phyloP scores from a whole-genome alignment of 306 rosid genomes.

The Castanea crenata region DNA sequence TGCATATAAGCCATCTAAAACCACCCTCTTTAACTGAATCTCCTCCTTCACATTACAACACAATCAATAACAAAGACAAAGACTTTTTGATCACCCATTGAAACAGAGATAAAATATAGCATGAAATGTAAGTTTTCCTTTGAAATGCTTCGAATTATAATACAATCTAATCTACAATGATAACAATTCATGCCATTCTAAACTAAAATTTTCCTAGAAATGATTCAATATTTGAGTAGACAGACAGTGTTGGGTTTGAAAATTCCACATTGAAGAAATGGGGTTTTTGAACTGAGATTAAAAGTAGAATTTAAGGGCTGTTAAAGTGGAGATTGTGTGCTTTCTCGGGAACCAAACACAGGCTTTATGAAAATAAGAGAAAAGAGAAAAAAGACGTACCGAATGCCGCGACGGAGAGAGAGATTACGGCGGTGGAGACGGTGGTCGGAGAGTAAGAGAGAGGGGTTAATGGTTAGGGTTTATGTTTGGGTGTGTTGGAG shows the following conservation, averaged over 20 bases:
- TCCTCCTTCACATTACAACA: neutral
- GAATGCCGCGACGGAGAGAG: neutral
- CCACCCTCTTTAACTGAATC: neutral
- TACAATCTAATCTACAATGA: neutral
- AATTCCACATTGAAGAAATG: too few species aligned
- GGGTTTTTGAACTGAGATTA: too few species aligned
- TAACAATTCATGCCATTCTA: neutral
- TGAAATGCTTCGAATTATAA: neutral
- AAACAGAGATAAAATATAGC: neutral
- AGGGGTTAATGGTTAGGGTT: neutral
- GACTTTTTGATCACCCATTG: too few species aligned
- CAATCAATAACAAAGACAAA: neutral
- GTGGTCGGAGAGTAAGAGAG: neutral
- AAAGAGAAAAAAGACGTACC: neutral
- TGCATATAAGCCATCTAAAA: conserved; percentile 48
- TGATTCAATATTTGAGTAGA: too few species aligned
- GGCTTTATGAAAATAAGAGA: neutral
- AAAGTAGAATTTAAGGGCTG: neutral
- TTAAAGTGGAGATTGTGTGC: neutral
- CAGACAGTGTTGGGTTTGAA: too few species aligned
- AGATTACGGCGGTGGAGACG: neutral
- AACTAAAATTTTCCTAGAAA: too few species aligned
- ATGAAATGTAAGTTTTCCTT: neutral
- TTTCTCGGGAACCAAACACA: neutral
- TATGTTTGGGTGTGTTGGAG: neutral